phyloP scores from a whole-genome alignment of 2,329 filamentous ascomycete genomes.

The Emydomyces testavorans region DNA sequence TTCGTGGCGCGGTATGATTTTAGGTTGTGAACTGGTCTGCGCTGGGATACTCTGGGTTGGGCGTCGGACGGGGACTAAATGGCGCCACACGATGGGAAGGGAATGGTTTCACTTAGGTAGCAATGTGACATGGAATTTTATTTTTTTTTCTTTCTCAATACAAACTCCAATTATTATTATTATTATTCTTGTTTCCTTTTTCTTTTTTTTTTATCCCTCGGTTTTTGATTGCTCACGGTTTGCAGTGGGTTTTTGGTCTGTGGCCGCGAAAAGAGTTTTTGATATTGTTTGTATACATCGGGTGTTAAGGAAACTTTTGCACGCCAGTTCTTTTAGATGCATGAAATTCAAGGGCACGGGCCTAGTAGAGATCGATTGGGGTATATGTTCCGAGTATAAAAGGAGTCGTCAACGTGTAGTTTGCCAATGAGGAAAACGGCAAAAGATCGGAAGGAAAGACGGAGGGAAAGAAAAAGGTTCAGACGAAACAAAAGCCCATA shows the following conservation, averaged over 20 bases:
- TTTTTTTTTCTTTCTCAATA: conserved; percentile 7
- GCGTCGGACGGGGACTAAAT: too few species aligned
- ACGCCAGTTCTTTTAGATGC: too few species aligned
- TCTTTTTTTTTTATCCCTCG: background rate
- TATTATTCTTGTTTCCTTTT: background rate
- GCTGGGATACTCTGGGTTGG: too few species aligned
- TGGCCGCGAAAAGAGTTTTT: background rate
- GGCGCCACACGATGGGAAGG: too few species aligned
- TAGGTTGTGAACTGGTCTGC: too few species aligned
- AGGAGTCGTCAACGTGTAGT: background rate
- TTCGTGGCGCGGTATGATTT: too few species aligned
- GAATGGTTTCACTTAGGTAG: too few species aligned
- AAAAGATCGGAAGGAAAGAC: too few species aligned
- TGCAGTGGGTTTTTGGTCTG: background rate
- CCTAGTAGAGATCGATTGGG: background rate
- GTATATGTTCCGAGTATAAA: background rate
- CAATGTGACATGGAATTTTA: too few species aligned
- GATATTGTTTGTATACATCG: background rate
- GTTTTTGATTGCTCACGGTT: conserved; percentile 1
- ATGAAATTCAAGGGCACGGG: too few species aligned
- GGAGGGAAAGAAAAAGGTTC: background rate
- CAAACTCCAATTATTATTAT: background rate
- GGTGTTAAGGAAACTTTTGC: background rate
- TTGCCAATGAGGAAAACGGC: too few species aligned
- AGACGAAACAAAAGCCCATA: too few species aligned